phyloP scores from a whole-genome alignment of 2,329 filamentous ascomycete genomes.

The Tolypocladium inflatum region DNA sequence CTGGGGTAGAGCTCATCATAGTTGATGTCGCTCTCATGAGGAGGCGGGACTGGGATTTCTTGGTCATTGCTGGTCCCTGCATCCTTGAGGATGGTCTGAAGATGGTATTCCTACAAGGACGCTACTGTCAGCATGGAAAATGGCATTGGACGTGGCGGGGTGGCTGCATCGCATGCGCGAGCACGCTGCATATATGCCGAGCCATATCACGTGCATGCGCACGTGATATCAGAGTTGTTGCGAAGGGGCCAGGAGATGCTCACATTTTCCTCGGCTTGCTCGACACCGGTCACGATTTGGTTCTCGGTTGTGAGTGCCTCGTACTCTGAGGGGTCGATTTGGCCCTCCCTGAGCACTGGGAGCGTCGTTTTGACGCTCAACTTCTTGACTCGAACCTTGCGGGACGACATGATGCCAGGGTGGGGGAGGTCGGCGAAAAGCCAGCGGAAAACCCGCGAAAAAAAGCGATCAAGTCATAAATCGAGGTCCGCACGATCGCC shows the following conservation, averaged over 20 bases:
- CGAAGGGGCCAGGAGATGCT: conserved; percentile 36
- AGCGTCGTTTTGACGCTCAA: conserved; percentile 84
- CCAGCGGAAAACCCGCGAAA: conserved; percentile 50
- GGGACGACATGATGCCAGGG: conserved; percentile 47
- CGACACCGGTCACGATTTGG: conserved; percentile 91
- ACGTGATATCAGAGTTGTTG: conserved; percentile 36
- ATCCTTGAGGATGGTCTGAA: conserved; percentile 67
- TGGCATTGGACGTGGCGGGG: conserved; percentile 3
- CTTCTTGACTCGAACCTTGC: conserved; percentile 79
- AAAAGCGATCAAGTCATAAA: conserved; percentile 57
- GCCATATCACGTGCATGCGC: conserved; percentile 32
- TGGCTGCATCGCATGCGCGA: conserved; percentile 7
- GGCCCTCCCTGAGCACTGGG: conserved; percentile 77
- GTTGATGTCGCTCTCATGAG: conserved; percentile 56
- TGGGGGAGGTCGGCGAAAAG: conserved; percentile 27
- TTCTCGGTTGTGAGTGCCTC: conserved; percentile 74
- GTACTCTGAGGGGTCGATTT: conserved; percentile 81
- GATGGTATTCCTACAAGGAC: conserved; percentile 72
- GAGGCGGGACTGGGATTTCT: conserved; percentile 57
- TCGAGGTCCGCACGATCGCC: conserved; percentile 43
- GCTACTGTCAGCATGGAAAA: conserved; percentile 16
- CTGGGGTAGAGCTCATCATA: conserved; percentile 85
- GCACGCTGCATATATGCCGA: conserved; percentile 7
- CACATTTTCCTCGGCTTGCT: conserved; percentile 95
- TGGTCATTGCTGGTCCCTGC: conserved; percentile 46